Evolutionary conservation across 2,329 filamentous ascomycete genomes (phyloP), one percentile per base, ranked within the genome.

Genomic region (Aureobasidium subglaciale): DNA sequence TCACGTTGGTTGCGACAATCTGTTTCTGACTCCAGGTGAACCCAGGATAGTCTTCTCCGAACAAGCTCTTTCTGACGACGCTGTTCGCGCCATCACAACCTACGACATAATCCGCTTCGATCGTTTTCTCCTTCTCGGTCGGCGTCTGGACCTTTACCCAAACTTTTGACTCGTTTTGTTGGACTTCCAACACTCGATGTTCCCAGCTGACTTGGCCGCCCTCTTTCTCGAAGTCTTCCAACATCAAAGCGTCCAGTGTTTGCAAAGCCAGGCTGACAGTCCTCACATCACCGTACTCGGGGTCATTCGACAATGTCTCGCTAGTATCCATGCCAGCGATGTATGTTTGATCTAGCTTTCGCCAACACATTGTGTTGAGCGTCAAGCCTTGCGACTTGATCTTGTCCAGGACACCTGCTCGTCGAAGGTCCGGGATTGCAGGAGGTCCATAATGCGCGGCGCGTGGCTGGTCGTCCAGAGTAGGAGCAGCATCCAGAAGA

Each of bases 371-470:
- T 15, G 63, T 54, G 57, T 64, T 38, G 57, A 63, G 35, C 53
- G 61, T 27, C 55, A 61, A 24, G 61, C 63, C 7, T 67, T 58
- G 20, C 18, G 37, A 22, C 5, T 63, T 59, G 49, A 74, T 63
- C 27, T 71, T 68, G 0, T 68, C 63, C 16, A 73, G 62, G 2
- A 74, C 59, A 2, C 67, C 70, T 8, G 70, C 67, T 18, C 65
- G 63, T 0, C 66, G 63, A 56, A 75, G 67, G 11, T 73, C 67
- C 0, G 70, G 68, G 35, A 72, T 71, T 0, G 72, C 68, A 2
- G 68, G 66, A 8, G 72, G 70, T 57, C 72, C 68, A 56, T 75
- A 73, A 3, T 72, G 70, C 58, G 73, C 72, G 55, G 73, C 72
- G 45, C 71, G 68, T 13, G 73, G 71, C 5, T 68, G 68, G 6